phyloP scores from a whole-genome alignment of 2,329 filamentous ascomycete species.

The Penicillium brevicompactum region DNA sequence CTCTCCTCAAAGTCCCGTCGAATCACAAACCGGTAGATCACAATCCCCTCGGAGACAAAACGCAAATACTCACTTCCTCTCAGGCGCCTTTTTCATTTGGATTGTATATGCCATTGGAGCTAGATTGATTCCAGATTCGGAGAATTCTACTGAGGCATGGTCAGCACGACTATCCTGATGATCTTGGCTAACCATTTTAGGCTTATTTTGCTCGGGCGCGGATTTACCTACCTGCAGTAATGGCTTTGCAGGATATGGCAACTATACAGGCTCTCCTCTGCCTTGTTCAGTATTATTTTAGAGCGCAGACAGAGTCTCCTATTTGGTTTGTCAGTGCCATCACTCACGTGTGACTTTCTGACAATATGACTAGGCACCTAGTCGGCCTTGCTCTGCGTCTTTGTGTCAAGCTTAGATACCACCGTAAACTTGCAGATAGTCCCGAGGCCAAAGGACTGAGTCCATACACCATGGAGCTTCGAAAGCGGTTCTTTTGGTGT shows the following conservation, averaged over 20 bases:
- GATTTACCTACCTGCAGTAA: conserved; percentile 18
- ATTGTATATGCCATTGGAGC: conserved; percentile 24
- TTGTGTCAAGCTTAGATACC: conserved; percentile 20
- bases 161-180: neutral
- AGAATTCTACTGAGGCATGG: conserved; percentile 17
- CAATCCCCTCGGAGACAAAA: neutral
- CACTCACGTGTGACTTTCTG: neutral
- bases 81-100: conserved; percentile 22
- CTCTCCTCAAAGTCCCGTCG: neutral
- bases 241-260: conserved; percentile 15
- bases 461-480: conserved; percentile 18
- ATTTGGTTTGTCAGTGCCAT: conserved; percentile 10
- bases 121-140: conserved; percentile 17
- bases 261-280: conserved; percentile 21
- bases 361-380: conserved; percentile 13
- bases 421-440: conserved; percentile 11
- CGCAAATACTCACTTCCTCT: neutral
- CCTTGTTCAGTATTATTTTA: conserved; percentile 19
- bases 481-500: conserved; percentile 24
- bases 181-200: conserved; percentile 6
- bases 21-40: neutral
- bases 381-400: conserved; percentile 18
- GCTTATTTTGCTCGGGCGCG: conserved; percentile 22
- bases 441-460: neutral
- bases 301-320: conserved; percentile 17